These are phyloP conservation scores for Trichophyton mentagrophytes DNA, from an alignment of 2,329 filamentous ascomycete genomes.

Conservation along the genomic window DNA sequence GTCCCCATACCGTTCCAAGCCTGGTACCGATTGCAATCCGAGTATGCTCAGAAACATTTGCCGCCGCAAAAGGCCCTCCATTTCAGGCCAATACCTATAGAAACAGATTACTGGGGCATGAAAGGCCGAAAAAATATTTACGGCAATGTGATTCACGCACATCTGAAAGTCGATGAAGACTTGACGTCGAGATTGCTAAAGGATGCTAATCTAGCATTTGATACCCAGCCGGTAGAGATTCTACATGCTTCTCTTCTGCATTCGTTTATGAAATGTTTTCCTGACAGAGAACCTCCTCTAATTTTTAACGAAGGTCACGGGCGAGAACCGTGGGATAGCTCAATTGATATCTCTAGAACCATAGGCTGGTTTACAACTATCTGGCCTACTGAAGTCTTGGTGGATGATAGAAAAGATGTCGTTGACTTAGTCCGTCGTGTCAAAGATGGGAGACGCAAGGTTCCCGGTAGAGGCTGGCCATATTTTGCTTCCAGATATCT, in stretches of 20 bases:
- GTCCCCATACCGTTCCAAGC: constrained; percentile 26
- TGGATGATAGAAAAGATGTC: constrained; percentile 18
- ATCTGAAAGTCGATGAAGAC: not conserved
- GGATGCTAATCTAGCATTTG: constrained; percentile 22
- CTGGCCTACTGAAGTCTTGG: constrained; percentile 31
- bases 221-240: constrained; percentile 27
- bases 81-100: not conserved
- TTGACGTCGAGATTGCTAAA: constrained; percentile 17
- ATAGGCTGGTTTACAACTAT: constrained; percentile 42
- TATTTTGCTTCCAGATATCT: constrained; percentile 27
- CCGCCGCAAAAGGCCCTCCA: constrained; percentile 2
- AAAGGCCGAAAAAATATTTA: not conserved
- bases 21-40: constrained; percentile 25
- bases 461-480: constrained; percentile 28
- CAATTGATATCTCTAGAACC: constrained; percentile 38
- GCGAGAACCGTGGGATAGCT: constrained; percentile 34
- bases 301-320: constrained; percentile 41
- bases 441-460: constrained; percentile 28
- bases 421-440: constrained; percentile 25
- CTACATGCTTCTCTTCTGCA: constrained; percentile 29
- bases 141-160: not conserved
- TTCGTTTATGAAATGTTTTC: constrained; percentile 34
- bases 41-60: constrained; percentile 14
- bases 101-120: constrained; percentile 8
- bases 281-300: constrained; percentile 28